Evolutionary conservation across 73 alveolate genomes (phyloP).

Genomic region (Paramecium primaurelia): DNA sequence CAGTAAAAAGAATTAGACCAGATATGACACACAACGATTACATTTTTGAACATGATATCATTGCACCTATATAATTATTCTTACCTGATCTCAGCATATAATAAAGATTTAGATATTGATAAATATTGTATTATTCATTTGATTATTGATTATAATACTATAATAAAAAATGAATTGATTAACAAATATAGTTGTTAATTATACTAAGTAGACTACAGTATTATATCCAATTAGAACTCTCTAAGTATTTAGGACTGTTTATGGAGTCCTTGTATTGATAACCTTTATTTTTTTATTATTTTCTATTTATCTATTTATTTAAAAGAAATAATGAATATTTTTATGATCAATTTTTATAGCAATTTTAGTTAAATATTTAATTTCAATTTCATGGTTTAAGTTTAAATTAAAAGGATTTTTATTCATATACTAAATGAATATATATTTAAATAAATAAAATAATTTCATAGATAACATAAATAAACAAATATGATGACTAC

Average conservation of each 20-base stretch:
- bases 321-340: too few relatives aligned
- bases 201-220: constrained; percentile 95
- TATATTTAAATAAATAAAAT: too few relatives aligned
- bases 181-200: constrained; percentile 87
- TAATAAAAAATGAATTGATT: background rate
- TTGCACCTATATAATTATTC: background rate
- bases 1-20: background rate
- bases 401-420: too few relatives aligned
- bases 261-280: constrained; percentile 96
- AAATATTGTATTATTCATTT: background rate
- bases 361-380: too few relatives aligned
- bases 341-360: too few relatives aligned
- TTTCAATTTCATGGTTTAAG: too few relatives aligned
- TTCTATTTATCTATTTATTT: background rate
- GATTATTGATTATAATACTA: background rate
- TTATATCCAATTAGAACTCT: constrained; percentile 99
- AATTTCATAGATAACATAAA: too few relatives aligned
- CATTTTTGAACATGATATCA: background rate
- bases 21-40: background rate
- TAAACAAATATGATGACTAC: too few relatives aligned
- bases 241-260: constrained; percentile 99
- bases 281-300: constrained; percentile 63
- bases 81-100: background rate
- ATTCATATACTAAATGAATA: too few relatives aligned
- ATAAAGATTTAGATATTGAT: background rate